phyloP scores from a whole-genome alignment of 164 flowering plant genomes.

The Sedum album region DNA sequence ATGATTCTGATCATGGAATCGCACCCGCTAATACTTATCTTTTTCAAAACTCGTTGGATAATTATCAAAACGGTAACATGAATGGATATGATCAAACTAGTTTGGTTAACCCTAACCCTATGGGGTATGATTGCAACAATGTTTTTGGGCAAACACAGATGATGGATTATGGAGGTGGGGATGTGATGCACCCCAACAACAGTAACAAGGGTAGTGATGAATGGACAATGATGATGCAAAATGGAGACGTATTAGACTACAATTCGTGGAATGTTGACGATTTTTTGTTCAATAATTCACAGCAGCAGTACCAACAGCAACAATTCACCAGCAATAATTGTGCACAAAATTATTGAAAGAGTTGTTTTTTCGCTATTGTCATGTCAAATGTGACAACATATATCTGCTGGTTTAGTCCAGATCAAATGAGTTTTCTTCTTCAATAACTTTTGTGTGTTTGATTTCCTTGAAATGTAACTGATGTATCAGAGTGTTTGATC shows the following conservation, averaged over 20 bases:
- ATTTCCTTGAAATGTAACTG: not conserved
- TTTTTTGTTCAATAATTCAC: slow-evolving; percentile 23
- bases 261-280: slow-evolving; percentile 60
- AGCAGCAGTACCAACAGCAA: slow-evolving; percentile 26
- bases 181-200: slow-evolving; percentile 16
- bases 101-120: not conserved
- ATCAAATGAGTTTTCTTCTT: not conserved
- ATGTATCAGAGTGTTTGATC: not conserved
- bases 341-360: not conserved
- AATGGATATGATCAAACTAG: not conserved
- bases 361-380: not conserved
- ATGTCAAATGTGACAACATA: not conserved
- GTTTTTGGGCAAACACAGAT: slow-evolving; percentile 11
- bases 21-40: not conserved
- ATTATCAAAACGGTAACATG: not conserved
- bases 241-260: slow-evolving; percentile 29
- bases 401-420: not conserved
- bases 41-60: not conserved
- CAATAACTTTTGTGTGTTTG: not conserved
- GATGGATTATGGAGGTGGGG: slow-evolving; percentile 26
- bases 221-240: slow-evolving; percentile 23
- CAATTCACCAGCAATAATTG: slow-evolving; percentile 24
- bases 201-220: not conserved
- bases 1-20: not conserved
- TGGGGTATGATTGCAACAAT: slow-evolving; percentile 18